A percentile compares a stretch with the other conserved stretches of the same genome.
These are phyloP conservation scores for Leccinum variicolor DNA, from an alignment of 768 basidiomycete species.

Conservation along the genomic window DNA sequence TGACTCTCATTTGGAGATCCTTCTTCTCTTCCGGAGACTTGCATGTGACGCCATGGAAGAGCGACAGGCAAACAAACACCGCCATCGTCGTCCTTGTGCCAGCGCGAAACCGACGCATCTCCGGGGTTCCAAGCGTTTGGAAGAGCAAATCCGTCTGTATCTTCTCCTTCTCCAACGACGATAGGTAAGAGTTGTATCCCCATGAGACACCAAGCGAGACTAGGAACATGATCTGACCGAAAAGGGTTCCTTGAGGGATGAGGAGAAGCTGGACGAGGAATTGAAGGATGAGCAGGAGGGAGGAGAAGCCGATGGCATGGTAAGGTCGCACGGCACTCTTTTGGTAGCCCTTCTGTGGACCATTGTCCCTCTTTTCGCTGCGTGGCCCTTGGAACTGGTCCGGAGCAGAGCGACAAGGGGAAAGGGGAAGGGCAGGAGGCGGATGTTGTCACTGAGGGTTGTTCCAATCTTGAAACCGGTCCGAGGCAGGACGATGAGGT, in stretches of 20 bases:
- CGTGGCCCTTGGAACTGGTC: too few species aligned
- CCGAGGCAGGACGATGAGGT: too few species aligned
- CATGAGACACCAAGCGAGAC: constrained; percentile 31
- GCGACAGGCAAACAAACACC: constrained; percentile 22
- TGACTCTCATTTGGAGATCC: constrained; percentile 4
- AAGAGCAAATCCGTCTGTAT: constrained; percentile 19
- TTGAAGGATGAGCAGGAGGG: constrained; percentile 28
- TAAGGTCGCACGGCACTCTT: background rate
- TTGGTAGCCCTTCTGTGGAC: background rate
- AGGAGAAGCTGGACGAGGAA: constrained; percentile 34
- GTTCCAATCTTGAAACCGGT: too few species aligned
- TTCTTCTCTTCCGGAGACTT: background rate
- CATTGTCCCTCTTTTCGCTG: background rate
- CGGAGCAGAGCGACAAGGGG: too few species aligned
- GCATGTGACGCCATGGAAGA: constrained; percentile 14
- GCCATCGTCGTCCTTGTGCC: constrained; percentile 21
- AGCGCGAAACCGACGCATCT: constrained; percentile 12
- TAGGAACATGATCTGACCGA: constrained; percentile 36
- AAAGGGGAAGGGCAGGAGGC: too few species aligned
- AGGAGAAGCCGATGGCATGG: constrained; percentile 23
- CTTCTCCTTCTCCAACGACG: constrained; percentile 34
- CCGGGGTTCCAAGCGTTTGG: constrained; percentile 4
- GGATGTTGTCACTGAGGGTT: too few species aligned
- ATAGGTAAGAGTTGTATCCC: constrained; percentile 32
- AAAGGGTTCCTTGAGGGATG: constrained; percentile 31